Conservation (phyloP, 768 basidiomycete species). For the Tricholoma terreum region DNA sequence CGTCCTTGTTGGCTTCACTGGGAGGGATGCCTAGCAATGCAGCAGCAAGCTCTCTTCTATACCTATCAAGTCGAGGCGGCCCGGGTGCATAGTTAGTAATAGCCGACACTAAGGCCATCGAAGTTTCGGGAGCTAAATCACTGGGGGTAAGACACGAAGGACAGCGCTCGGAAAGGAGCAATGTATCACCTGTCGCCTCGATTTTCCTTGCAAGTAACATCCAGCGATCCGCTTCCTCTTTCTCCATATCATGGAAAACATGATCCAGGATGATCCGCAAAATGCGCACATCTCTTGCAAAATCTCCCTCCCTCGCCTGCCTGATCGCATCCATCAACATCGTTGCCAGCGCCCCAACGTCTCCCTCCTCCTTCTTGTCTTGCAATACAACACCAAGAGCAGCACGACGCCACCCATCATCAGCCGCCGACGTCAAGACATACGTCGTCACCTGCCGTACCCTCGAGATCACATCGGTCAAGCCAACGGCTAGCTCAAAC, state of each 20-base stretch:
- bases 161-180: not conserved
- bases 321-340: conserved; percentile 30
- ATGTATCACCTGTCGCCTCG: conserved; percentile 55
- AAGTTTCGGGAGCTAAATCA: conserved; percentile 61
- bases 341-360: conserved; percentile 22
- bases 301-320: conserved; percentile 37
- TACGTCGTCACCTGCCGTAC: conserved; percentile 60
- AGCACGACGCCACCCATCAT: conserved; percentile 49
- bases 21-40: conserved; percentile 64
- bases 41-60: conserved; percentile 90
- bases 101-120: conserved; percentile 62
- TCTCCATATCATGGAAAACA: conserved; percentile 54
- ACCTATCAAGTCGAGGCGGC: conserved; percentile 68
- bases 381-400: conserved; percentile 35
- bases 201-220: conserved; percentile 61
- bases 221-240: conserved; percentile 75
- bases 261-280: conserved; percentile 60
- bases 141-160: not conserved
- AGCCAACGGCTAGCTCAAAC: conserved; percentile 39
- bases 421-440: conserved; percentile 47
- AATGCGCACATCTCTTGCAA: conserved; percentile 53
- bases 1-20: conserved; percentile 61
- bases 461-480: conserved; percentile 42
- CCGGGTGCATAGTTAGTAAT: conserved; percentile 64
- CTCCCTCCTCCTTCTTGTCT: conserved; percentile 16